Percentiles rank a stretch among this genome's conserved stretches.
Evolutionary conservation across 108 stramenopile genomes (phyloP).

Genomic region (Cyclotella atomus): DNA sequence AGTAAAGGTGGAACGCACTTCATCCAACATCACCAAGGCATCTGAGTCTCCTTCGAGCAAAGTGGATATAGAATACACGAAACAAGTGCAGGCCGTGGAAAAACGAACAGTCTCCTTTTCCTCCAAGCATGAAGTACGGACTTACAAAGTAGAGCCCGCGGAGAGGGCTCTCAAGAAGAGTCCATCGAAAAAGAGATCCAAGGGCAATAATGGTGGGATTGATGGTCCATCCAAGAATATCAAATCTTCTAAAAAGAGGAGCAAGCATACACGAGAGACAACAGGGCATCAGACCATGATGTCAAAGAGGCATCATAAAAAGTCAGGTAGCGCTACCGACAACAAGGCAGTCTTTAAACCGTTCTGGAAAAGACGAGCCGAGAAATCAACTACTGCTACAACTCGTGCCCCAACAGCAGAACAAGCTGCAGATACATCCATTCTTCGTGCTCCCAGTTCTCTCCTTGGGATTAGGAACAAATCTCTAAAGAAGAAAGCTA

Average conservation of each 20-base stretch:
- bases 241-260: background rate
- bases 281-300: background rate
- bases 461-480: background rate
- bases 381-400: background rate
- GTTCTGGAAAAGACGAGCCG: constrained; percentile 1
- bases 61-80: background rate
- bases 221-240: background rate
- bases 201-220: background rate
- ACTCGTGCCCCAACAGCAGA: too few species aligned
- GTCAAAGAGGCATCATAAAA: background rate
- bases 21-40: background rate
- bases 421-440: background rate
- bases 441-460: background rate
- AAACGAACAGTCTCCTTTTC: background rate
- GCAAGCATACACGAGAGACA: background rate
- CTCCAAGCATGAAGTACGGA: background rate
- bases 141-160: background rate
- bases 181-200: background rate
- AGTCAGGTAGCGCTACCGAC: too few species aligned
- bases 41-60: background rate
- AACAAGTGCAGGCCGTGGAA: background rate
- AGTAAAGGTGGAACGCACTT: background rate
- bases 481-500: background rate
- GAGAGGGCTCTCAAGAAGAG: background rate
- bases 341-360: too few species aligned